A percentile compares a stretch with the other conserved stretches of the same genome.
These are phyloP conservation scores for Elsinoe fawcettii DNA, from an alignment of 2,329 filamentous ascomycete species.

Conservation along the genomic window DNA sequence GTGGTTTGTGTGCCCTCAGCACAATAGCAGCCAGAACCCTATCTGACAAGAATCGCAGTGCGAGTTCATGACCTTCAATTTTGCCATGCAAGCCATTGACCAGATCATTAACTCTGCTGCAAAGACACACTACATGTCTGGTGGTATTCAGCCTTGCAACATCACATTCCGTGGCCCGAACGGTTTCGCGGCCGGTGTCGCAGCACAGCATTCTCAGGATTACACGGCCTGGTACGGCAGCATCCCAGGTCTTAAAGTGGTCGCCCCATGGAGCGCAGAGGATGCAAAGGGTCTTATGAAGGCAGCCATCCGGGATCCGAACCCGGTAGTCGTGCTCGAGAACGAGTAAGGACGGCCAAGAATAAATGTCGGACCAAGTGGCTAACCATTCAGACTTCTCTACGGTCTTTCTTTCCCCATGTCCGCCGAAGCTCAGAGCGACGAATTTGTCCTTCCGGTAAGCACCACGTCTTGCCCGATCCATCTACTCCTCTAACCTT, in stretches of 20 bases:
- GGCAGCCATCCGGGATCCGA: slow-evolving; percentile 95
- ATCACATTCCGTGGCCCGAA: slow-evolving; percentile 99
- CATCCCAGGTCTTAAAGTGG: slow-evolving; percentile 95
- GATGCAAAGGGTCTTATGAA: slow-evolving; percentile 98
- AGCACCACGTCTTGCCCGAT: slow-evolving; percentile 19
- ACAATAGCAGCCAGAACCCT: not conserved
- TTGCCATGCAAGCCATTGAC: slow-evolving; percentile 99
- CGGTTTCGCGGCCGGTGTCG: slow-evolving; percentile 93
- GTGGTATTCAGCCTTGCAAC: slow-evolving; percentile 98
- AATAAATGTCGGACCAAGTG: not conserved
- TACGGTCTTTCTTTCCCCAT: slow-evolving; percentile 95
- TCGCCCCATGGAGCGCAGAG: slow-evolving; percentile 91
- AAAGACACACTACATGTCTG: slow-evolving; percentile 99
- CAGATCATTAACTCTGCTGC: slow-evolving; percentile 98
- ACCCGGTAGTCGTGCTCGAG: slow-evolving; percentile 71
- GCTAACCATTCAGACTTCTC: slow-evolving; percentile 50
- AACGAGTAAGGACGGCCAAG: slow-evolving; percentile 37
- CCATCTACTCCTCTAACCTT: not conserved
- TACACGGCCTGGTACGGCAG: slow-evolving; percentile 98
- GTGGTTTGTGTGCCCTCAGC: slow-evolving; percentile 55
- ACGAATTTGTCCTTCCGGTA: slow-evolving; percentile 87
- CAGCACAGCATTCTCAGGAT: slow-evolving; percentile 96
- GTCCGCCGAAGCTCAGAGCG: slow-evolving; percentile 91
- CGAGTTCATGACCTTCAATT: slow-evolving; percentile 99
- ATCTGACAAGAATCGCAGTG: slow-evolving; percentile 48